Percentiles rank a stretch among this genome's conserved stretches.
These are phyloP conservation scores for Wickerhamiella azyma DNA, from an alignment of 805 yeast genomes.

Conservation along the genomic window DNA sequence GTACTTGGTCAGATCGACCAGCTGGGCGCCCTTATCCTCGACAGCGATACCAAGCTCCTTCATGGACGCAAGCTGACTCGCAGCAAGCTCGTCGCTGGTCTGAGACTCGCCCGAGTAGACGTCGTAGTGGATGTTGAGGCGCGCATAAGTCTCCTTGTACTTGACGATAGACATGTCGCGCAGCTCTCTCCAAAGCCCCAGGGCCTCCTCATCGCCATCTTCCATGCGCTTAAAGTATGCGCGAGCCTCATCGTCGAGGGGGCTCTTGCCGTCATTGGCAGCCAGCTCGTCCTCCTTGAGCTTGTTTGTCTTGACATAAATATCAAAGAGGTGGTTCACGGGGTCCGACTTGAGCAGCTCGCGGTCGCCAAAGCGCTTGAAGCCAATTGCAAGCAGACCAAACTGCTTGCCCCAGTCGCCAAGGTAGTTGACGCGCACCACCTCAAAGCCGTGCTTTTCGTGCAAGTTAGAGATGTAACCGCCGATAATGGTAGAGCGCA, in stretches of 20 bases:
- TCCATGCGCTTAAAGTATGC: constrained; percentile 83
- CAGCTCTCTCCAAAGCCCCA: constrained; percentile 70
- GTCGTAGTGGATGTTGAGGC: constrained; percentile 81
- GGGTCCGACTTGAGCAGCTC: constrained; percentile 62
- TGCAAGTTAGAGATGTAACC: constrained; percentile 85
- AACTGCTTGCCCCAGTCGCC: constrained; percentile 99
- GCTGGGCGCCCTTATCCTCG: constrained; percentile 81
- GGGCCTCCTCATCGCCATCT: constrained; percentile 74
- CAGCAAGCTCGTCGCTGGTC: constrained; percentile 63
- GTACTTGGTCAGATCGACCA: constrained; percentile 71
- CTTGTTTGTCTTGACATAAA: constrained; percentile 74
- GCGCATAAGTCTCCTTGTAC: constrained; percentile 77
- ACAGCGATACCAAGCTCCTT: constrained; percentile 56
- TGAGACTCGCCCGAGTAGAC: constrained; percentile 92
- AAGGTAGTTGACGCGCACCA: constrained; percentile 77
- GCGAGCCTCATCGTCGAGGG: constrained; percentile 73
- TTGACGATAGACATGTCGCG: constrained; percentile 81
- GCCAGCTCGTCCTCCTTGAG: constrained; percentile 57
- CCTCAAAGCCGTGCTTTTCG: constrained; percentile 88
- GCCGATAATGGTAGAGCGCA: constrained; percentile 95
- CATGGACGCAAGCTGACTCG: constrained; percentile 46
- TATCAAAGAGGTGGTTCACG: constrained; percentile 86
- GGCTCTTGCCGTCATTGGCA: constrained; percentile 31
- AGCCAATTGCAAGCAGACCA: constrained; percentile 90
- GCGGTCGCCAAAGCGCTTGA: constrained; percentile 70